Evolutionary conservation across 2,329 filamentous ascomycete genomes (phyloP).

Genomic region (Fusarium sp.): DNA sequence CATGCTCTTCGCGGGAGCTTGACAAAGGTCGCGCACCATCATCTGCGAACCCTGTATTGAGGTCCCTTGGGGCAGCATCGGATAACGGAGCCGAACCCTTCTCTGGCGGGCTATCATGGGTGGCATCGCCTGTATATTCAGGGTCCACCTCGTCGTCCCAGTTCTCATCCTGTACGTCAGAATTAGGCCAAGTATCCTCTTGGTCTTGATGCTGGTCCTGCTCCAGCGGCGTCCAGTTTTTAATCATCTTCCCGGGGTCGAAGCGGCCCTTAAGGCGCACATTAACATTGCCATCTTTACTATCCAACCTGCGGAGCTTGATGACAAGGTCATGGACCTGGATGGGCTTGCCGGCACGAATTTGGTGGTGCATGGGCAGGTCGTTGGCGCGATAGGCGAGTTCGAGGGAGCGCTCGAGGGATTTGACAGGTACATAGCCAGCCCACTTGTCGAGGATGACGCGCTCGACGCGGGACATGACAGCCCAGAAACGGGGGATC

Average conservation of each 20-base stretch:
- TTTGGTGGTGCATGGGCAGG: conserved; percentile 37
- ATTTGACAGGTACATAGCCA: conserved; percentile 43
- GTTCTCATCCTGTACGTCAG: neutral
- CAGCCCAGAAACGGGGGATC: conserved; percentile 22
- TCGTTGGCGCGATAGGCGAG: conserved; percentile 44
- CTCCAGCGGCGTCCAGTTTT: conserved; percentile 20
- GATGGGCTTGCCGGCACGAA: conserved; percentile 18
- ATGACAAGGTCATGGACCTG: conserved; percentile 26
- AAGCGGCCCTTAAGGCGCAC: conserved; percentile 40
- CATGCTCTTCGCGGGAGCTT: neutral
- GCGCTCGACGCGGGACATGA: conserved; percentile 46
- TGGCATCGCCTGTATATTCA: neutral
- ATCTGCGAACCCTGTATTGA: neutral
- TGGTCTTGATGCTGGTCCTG: neutral
- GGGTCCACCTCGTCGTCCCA: neutral
- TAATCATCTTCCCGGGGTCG: conserved; percentile 33
- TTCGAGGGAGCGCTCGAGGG: conserved; percentile 43
- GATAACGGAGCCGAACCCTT: neutral
- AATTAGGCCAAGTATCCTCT: conserved; percentile 14
- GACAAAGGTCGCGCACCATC: neutral
- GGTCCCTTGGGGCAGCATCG: neutral
- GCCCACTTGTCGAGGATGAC: conserved; percentile 44
- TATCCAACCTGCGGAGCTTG: conserved; percentile 36
- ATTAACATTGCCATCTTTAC: conserved; percentile 29
- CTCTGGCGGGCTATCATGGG: neutral